Evolutionary conservation across 2,329 filamentous ascomycete species (phyloP).

Genomic region (Colletotrichum incanum): DNA sequence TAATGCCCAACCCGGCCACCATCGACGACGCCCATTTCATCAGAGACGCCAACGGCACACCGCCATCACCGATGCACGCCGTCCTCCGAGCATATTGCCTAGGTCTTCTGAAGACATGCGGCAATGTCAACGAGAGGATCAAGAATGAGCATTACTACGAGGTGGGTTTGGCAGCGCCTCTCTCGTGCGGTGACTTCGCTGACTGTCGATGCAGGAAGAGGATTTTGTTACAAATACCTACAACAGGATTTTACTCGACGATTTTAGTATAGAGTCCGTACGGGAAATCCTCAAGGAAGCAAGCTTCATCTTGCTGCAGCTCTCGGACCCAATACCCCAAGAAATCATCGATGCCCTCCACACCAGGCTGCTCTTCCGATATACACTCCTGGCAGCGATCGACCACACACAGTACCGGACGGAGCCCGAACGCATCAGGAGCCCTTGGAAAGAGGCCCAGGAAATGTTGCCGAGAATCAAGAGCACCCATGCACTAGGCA

Average conservation of each 20-base stretch:
- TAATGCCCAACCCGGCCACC: conserved; percentile 77
- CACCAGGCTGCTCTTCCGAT: conserved; percentile 77
- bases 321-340: conserved; percentile 56
- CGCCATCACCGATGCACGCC: conserved; percentile 65
- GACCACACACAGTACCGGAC: conserved; percentile 64
- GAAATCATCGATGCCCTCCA: conserved; percentile 71
- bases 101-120: conserved; percentile 86
- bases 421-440: conserved; percentile 62
- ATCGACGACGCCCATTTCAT: conserved; percentile 78
- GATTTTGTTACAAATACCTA: conserved; percentile 97
- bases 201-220: conserved; percentile 79
- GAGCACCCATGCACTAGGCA: conserved; percentile 74
- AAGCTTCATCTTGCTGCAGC: conserved; percentile 63
- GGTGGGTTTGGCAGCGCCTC: conserved; percentile 62
- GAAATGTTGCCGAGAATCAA: conserved; percentile 70
- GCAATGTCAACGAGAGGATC: conserved; percentile 83
- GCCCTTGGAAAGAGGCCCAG: conserved; percentile 67
- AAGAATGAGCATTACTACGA: conserved; percentile 92
- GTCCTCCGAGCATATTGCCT: conserved; percentile 90
- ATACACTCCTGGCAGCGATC: conserved; percentile 71
- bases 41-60: conserved; percentile 48
- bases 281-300: conserved; percentile 69
- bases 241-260: conserved; percentile 81
- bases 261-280: conserved; percentile 72
- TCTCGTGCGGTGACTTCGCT: neutral